These are phyloP conservation scores for Alliaria petiolata DNA, from an alignment of 345 rosid genomes.

Conservation along the genomic window DNA sequence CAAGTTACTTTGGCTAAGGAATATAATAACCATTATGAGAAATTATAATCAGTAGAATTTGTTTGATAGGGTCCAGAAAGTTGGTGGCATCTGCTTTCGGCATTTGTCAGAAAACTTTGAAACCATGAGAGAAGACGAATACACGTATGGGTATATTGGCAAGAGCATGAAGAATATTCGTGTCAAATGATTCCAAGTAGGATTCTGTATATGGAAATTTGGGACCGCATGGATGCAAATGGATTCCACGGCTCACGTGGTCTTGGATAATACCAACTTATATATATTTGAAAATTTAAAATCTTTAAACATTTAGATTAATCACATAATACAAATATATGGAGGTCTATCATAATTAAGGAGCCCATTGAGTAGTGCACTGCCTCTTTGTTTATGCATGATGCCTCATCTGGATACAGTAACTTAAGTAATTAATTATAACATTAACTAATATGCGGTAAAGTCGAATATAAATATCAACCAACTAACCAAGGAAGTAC, in stretches of 20 bases:
- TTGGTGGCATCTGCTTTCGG: background rate
- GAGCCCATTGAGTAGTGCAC: too few relatives aligned
- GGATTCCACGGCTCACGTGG: too few relatives aligned
- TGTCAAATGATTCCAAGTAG: background rate
- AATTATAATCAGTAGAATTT: too few relatives aligned
- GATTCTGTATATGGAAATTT: background rate
- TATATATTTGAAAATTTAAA: too few relatives aligned
- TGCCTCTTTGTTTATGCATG: too few relatives aligned
- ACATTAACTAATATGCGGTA: background rate
- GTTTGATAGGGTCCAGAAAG: background rate
- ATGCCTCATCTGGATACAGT: background rate
- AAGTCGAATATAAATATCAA: background rate
- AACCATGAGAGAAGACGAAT: background rate
- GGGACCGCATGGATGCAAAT: background rate
- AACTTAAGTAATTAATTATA: background rate
- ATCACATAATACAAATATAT: too few relatives aligned
- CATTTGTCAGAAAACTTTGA: background rate
- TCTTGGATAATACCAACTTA: too few relatives aligned
- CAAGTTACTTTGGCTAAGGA: too few relatives aligned
- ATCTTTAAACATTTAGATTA: too few relatives aligned
- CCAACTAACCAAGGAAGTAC: background rate
- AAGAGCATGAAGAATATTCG: background rate
- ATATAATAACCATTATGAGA: too few relatives aligned
- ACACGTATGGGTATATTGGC: background rate
- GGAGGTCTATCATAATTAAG: too few relatives aligned